A percentile compares a stretch with the other conserved stretches of the same genome.
phyloP scores from a whole-genome alignment of 257 asterid species.

The Rauvolfia tetraphylla region DNA sequence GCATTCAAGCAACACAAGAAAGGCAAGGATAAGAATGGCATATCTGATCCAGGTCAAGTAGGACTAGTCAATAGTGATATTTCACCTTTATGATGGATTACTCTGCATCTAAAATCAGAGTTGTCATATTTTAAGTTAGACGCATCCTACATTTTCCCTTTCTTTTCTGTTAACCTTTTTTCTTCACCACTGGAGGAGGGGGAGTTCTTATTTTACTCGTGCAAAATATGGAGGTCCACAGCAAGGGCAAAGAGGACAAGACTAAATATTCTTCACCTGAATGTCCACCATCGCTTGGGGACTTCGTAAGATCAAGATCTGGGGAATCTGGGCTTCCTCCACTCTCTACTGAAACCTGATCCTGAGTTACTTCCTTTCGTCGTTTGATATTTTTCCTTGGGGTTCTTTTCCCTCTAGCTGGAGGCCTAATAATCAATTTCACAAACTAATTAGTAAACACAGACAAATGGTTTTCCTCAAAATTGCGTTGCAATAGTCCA shows the following conservation, averaged over 20 bases:
- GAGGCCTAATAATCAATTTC: slow-evolving; percentile 52
- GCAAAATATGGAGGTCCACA: slow-evolving; percentile 2
- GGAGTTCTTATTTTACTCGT: not conserved
- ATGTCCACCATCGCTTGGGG: slow-evolving; percentile 34
- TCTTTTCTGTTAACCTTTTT: no score
- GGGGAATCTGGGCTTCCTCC: slow-evolving; percentile 37
- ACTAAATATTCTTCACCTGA: slow-evolving; percentile 44
- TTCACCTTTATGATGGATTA: not conserved
- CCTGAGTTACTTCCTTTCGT: slow-evolving; percentile 38
- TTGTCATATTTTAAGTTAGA: no score
- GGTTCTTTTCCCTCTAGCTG: slow-evolving; percentile 73
- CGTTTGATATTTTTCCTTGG: slow-evolving; percentile 61
- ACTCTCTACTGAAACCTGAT: slow-evolving; percentile 39
- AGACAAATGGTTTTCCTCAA: slow-evolving; percentile 14
- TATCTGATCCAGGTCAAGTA: not conserved
- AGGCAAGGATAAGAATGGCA: not conserved
- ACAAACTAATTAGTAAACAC: slow-evolving; percentile 22
- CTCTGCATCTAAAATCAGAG: no score
- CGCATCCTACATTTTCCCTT: no score
- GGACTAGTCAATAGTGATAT: not conserved
- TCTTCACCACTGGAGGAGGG: not conserved
- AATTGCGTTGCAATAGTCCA: slow-evolving; percentile 15
- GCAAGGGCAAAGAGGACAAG: slow-evolving; percentile 1
- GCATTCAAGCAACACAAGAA: not conserved
- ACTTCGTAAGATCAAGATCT: slow-evolving; percentile 33